Base-by-base conservation (phyloP, 495 filamentous ascomycete genomes). In the Oidiodendron maius region DNA sequence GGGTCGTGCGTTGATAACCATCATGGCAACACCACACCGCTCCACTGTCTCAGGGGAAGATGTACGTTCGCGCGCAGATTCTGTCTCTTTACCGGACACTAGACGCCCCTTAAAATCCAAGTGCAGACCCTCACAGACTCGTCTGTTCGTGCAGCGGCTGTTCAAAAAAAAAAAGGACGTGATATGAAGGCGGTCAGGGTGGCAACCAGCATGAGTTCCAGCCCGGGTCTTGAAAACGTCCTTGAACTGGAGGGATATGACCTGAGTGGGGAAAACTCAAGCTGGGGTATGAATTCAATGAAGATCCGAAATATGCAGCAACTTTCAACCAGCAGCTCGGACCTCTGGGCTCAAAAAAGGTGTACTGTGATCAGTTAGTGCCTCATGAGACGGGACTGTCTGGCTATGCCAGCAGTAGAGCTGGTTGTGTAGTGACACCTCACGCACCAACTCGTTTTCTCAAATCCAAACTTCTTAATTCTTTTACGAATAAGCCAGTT, bases 1-100 rank as follows among this genome's bases (percentile, higher is more conserved):
- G 57, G 53, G 57, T 34, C 50, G 30, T 55, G 54, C 54, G 53
- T 57, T 57, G 44, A 60, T 60, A 60, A 60, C 30, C 57, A 60
- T 60, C 44, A 9, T 57, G 32, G 45, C 55, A 49, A 44, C n/a
- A 36, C 36, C 34, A 55, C 56, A 59, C 56, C 56, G 56, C 56
- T 48, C n/a, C 17, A 20, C 34, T 41, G 44, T 59, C 26, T 59
- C 26, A 46, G 16, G 26, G 18, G 20, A 36, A 3, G 30, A 53
- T 50, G 46, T 51, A 43, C 30, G 16, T 51, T 53, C 43, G 51
- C 55, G 51, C n/a, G n/a, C n/a, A 54, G n/a, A 13, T 43, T 52
- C 22, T 55, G 37, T 45, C 52, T 50, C 52, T 45, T 50, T 16
- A 21, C 48, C 34, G 41, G 49, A 47, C 38, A 38, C 46, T 36